These are phyloP conservation scores for Beauveria bassiana DNA, from an alignment of 2,329 filamentous ascomycete species.

Conservation along the genomic window DNA sequence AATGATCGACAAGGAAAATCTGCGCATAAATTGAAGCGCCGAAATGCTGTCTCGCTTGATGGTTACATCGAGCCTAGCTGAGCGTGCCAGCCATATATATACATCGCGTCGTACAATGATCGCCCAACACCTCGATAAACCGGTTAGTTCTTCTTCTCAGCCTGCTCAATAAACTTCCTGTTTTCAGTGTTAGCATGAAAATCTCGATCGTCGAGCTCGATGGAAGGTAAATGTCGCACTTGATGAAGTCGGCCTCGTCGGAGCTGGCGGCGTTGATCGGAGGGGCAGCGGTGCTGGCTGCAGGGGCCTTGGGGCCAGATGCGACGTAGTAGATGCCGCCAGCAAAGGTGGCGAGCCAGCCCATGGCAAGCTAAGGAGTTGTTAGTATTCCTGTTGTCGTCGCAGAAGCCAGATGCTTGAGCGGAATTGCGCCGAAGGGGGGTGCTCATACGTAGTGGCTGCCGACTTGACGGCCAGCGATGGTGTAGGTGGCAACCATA, in stretches of 20 bases:
- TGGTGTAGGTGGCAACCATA: conserved; percentile 41
- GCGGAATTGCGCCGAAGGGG: conserved; percentile 3
- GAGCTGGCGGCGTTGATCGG: conserved; percentile 55
- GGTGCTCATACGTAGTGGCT: conserved; percentile 48
- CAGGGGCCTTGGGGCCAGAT: conserved; percentile 34
- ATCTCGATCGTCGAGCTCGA: background rate
- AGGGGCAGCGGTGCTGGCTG: conserved; percentile 38
- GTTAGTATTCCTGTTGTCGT: conserved; percentile 16
- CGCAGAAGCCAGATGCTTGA: background rate
- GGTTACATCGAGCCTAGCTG: background rate
- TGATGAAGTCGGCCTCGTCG: conserved; percentile 59
- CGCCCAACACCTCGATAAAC: conserved; percentile 14
- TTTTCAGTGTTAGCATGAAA: conserved; percentile 18
- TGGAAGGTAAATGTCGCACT: conserved; percentile 34
- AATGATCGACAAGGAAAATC: background rate
- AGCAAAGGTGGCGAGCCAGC: conserved; percentile 44
- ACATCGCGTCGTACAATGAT: conserved; percentile 25
- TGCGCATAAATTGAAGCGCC: conserved; percentile 10
- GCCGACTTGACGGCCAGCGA: conserved; percentile 52
- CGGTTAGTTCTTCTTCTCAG: conserved; percentile 34
- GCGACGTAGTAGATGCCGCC: conserved; percentile 38
- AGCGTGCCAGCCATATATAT: conserved; percentile 20
- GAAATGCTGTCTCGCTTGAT: conserved; percentile 6
- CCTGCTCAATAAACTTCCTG: conserved; percentile 34
- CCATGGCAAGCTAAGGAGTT: conserved; percentile 46